Percentiles rank a stretch among this genome's conserved stretches.
Evolutionary conservation across 768 basidiomycete genomes (phyloP).

Genomic region (Suillus cothurnatus): DNA sequence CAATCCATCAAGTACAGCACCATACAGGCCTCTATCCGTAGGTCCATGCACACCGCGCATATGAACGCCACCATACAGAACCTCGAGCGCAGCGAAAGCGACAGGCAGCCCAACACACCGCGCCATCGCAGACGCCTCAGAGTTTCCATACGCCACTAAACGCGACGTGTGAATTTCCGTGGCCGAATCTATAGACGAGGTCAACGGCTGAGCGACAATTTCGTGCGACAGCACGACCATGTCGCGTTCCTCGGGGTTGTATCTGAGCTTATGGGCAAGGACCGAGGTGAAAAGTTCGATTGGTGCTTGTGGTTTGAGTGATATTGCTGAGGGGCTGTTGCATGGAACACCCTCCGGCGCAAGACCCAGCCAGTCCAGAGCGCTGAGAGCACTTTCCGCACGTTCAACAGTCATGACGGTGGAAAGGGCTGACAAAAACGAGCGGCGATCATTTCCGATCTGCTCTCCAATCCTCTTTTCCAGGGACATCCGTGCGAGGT

Average conservation of each 20-base stretch:
- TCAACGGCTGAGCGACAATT: constrained; percentile 50
- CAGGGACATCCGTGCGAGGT: constrained; percentile 40
- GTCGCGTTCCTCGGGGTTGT: constrained; percentile 73
- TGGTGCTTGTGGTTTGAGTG: constrained; percentile 54
- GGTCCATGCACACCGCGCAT: constrained; percentile 74
- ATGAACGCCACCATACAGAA: constrained; percentile 61
- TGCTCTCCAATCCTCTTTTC: constrained; percentile 26
- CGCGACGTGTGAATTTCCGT: constrained; percentile 68
- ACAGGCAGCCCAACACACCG: constrained; percentile 87
- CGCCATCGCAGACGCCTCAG: constrained; percentile 80
- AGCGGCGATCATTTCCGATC: constrained; percentile 32
- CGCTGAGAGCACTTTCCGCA: constrained; percentile 33
- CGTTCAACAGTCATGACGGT: constrained; percentile 18
- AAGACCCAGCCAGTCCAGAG: constrained; percentile 46
- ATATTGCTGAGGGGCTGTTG: constrained; percentile 26
- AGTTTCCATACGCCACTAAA: constrained; percentile 62
- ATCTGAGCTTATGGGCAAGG: constrained; percentile 71
- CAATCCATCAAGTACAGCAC: constrained; percentile 61
- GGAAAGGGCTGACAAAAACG: constrained; percentile 37
- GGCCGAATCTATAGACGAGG: constrained; percentile 11
- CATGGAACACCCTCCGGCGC: neutral
- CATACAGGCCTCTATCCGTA: constrained; percentile 58
- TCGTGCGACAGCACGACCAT: constrained; percentile 88
- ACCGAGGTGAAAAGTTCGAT: constrained; percentile 77
- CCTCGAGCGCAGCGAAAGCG: constrained; percentile 74